phyloP scores from a whole-genome alignment of 1,284 basidiomycete genomes.

The Cryptococcus sp. region DNA sequence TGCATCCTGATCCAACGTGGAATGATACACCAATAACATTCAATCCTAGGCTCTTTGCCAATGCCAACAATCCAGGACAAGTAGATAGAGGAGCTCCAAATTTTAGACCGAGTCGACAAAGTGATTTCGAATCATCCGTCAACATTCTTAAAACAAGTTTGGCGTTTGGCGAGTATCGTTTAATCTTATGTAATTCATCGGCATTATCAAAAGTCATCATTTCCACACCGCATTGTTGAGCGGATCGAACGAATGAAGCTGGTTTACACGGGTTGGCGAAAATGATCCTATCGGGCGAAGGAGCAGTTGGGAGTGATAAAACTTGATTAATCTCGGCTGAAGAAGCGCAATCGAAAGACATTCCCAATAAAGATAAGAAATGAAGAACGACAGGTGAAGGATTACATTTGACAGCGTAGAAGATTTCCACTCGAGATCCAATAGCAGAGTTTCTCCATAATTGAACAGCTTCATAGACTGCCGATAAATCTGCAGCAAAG shows the following conservation, averaged over 20 bases:
- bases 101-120: constrained; percentile 92
- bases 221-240: constrained; percentile 71
- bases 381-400: constrained; percentile 92
- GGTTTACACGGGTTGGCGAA: constrained; percentile 99
- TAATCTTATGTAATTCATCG: constrained; percentile 96
- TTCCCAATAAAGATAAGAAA: constrained; percentile 80
- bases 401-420: constrained; percentile 97
- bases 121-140: constrained; percentile 91
- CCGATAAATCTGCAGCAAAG: constrained; percentile 89
- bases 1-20: constrained; percentile 97
- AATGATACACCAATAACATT: constrained; percentile 91
- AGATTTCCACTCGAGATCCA: constrained; percentile 70
- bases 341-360: constrained; percentile 98
- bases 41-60: constrained; percentile 73
- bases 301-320: constrained; percentile 61
- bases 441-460: constrained; percentile 79
- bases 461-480: constrained; percentile 80
- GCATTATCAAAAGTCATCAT: constrained; percentile 98
- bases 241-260: constrained; percentile 82
- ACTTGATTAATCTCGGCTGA: constrained; percentile 87
- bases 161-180: constrained; percentile 72
- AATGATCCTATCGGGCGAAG: constrained; percentile 64
- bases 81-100: constrained; percentile 87
- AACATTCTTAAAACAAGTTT: constrained; percentile 91
- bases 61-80: constrained; percentile 73